Conservation (phyloP, 441 rosid genomes). For the Isatis lusitanica region DNA sequence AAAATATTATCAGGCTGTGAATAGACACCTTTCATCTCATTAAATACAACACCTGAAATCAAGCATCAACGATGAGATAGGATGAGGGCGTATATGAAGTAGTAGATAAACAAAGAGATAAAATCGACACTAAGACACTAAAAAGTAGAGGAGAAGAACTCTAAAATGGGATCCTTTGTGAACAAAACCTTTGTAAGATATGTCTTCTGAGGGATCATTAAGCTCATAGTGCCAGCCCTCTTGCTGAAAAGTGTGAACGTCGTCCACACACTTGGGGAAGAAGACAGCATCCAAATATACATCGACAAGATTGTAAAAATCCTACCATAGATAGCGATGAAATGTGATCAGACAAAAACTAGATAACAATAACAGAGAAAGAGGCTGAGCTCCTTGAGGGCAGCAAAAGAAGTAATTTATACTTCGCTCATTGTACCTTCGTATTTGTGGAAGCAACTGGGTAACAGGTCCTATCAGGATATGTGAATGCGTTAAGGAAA, state of each 20-base stretch:
- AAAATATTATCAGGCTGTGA: constrained; percentile 95
- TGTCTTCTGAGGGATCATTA: constrained; percentile 75
- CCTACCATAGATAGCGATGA: constrained; percentile 47
- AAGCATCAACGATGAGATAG: background rate
- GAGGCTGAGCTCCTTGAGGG: background rate
- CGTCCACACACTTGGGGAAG: constrained; percentile 93
- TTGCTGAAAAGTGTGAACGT: constrained; percentile 74
- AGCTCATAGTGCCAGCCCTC: constrained; percentile 99
- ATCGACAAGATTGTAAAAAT: constrained; percentile 91
- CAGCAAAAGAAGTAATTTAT: background rate
- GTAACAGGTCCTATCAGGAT: constrained; percentile 97
- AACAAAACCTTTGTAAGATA: constrained; percentile 77
- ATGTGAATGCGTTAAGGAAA: constrained; percentile 91
- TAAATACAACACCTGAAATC: constrained; percentile 88
- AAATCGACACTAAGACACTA: background rate
- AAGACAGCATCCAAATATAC: constrained; percentile 96
- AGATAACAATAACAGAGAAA: background rate
- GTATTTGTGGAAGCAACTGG: constrained; percentile 94
- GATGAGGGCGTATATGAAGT: constrained; percentile 1
- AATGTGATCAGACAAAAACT: background rate
- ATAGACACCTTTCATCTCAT: constrained; percentile 98
- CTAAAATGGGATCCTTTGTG: background rate
- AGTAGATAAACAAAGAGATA: constrained; percentile 3
- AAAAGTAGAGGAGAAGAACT: background rate
- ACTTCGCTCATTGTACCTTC: constrained; percentile 49